These are phyloP conservation scores for Podila verticillata DNA, from an alignment of 192 early-diverging fungal genomes.

Conservation along the genomic window DNA sequence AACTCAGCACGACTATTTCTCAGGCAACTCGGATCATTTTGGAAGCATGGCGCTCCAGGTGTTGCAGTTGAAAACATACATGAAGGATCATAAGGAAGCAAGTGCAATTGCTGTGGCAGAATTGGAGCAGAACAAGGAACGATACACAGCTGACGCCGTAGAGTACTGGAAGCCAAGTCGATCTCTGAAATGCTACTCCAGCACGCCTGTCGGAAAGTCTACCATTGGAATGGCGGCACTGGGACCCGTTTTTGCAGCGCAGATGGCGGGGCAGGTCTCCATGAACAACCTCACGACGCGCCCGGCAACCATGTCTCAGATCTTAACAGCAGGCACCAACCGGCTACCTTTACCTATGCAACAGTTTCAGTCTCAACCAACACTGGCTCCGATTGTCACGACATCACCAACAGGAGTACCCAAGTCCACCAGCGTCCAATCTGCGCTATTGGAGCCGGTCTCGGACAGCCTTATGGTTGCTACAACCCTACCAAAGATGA, in stretches of 20 bases:
- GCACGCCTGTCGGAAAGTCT: conserved; percentile 8
- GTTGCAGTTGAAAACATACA: conserved; percentile 43
- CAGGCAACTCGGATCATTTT: conserved; percentile 45
- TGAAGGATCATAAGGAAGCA: conserved; percentile 43
- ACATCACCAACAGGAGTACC: neutral
- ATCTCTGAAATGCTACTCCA: conserved; percentile 43
- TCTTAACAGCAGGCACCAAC: neutral
- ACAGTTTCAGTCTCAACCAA: conserved; percentile 15
- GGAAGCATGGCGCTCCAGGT: conserved; percentile 47
- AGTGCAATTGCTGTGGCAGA: conserved; percentile 19
- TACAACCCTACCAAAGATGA: conserved; percentile 1
- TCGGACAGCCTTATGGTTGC: conserved; percentile 1
- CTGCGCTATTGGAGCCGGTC: conserved; percentile 3
- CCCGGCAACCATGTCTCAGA: conserved; percentile 27
- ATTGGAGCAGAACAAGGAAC: conserved; percentile 45
- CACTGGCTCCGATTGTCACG: neutral
- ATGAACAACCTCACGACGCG: conserved; percentile 11
- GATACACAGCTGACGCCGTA: conserved; percentile 34
- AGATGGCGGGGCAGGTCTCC: conserved; percentile 27
- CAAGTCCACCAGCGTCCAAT: neutral
- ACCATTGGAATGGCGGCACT: conserved; percentile 26
- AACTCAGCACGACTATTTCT: conserved; percentile 48
- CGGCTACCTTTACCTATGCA: conserved; percentile 11
- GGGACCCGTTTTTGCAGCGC: conserved; percentile 30
- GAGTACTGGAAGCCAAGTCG: conserved; percentile 53